Conservation (phyloP, 805 yeast genomes). For the Kodamaea sagamina region DNA sequence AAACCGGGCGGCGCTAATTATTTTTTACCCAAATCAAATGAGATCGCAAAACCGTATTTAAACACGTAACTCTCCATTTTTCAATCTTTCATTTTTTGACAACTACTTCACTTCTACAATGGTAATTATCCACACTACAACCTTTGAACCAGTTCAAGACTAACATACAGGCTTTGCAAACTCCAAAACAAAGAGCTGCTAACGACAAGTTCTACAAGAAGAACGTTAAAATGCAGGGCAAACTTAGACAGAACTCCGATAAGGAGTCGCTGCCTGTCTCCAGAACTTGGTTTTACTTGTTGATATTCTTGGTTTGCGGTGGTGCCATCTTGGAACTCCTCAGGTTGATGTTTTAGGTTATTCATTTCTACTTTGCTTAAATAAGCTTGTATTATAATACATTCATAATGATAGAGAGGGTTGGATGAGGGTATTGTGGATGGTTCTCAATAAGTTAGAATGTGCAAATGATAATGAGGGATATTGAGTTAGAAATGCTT, state of each 20-base stretch:
- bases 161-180: conserved; percentile 61
- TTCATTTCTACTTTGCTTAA: background rate
- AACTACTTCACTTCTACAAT: conserved; percentile 9
- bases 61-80: conserved; percentile 6
- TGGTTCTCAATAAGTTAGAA: no score
- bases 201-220: conserved; percentile 78
- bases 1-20: conserved; percentile 86
- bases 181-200: conserved; percentile 87
- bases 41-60: conserved; percentile 3
- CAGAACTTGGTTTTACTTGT: conserved; percentile 60
- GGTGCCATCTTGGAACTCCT: conserved; percentile 78
- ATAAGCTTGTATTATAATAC: background rate
- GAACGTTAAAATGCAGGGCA: conserved; percentile 74
- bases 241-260: conserved; percentile 48
- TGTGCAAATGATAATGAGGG: no score
- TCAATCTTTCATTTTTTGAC: conserved; percentile 1
- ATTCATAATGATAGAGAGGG: no score
- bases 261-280: conserved; percentile 55
- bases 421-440: no score
- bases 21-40: conserved; percentile 7
- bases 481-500: no score
- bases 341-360: conserved; percentile 48
- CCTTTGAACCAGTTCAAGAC: background rate
- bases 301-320: conserved; percentile 72
- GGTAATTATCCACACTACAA: conserved; percentile 12